Base-by-base conservation (phyloP, 2,329 filamentous ascomycete species). In the Cryphonectria japonica region DNA sequence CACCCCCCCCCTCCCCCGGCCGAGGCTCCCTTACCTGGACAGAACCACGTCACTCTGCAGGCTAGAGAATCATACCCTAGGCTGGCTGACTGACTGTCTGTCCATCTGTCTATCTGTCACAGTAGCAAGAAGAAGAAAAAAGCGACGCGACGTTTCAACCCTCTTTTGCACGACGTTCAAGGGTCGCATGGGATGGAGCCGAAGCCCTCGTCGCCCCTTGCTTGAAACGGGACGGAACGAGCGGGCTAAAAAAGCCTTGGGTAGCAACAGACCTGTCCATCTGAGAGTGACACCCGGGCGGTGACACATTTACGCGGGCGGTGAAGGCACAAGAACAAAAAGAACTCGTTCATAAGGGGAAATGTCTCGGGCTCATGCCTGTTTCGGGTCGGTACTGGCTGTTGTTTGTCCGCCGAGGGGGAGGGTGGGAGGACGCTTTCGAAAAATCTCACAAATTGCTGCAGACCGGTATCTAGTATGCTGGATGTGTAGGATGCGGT, bases 341-440 rank as follows among this genome's bases (percentile, higher is more conserved):
- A 61, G 59, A 5, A 61, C 16, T 19, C 13, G 13, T 59, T 65
- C 57, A 26, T 66, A 63, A 68, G 60, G 54, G 29, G 50, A 60
- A 41, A 66, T 66, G 64, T 66, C 64, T 71, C 67, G 37, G 61
- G 60, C 57, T 32, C 34, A 32, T 29, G 67, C 52, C 29, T 67
- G 32, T n/a, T 62, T 34, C 67, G 65, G 52, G 41, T 63, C 65
- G 57, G 68, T 68, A 60, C 32, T 54, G 32, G 50, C 26, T 69
- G 16, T 71, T 67, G 60, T 39, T 52, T 69, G 66, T 65, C 59
- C 39, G 46, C 52, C 26, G 26, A 26, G 26, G 26, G 26, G 26
- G 26, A 26, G 26, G 26, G 26, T 26, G 26, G 29, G 57, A 22
- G 34, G 7, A 22, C 9, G 9, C 37, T 39, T 11, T 39, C 22